A percentile compares a stretch with the other conserved stretches of the same genome.
Conservation (phyloP, 768 basidiomycete species). For the Trametes meyenii region DNA sequence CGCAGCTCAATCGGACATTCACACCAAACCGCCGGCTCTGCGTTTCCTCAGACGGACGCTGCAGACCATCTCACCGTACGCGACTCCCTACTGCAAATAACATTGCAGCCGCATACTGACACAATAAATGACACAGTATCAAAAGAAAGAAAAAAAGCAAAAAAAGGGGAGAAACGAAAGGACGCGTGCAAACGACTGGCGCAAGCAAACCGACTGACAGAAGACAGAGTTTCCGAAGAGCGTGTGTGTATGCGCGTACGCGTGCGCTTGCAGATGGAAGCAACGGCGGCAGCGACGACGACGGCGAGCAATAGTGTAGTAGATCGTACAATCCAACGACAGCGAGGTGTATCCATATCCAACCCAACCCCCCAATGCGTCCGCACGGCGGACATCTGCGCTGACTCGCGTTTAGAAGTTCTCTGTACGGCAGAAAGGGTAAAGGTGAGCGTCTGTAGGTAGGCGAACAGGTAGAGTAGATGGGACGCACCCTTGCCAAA, state of each 20-base stretch:
- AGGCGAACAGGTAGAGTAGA: neutral
- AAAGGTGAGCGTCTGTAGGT: neutral
- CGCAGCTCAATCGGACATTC: too few species aligned
- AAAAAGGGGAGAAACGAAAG: constrained; percentile 10
- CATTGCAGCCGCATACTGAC: constrained; percentile 4
- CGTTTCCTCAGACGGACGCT: neutral
- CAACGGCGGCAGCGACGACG: neutral
- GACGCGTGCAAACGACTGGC: constrained; percentile 22
- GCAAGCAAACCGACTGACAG: constrained; percentile 21
- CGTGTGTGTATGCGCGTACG: too few species aligned
- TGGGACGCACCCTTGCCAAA: constrained; percentile 79
- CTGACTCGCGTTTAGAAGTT: constrained; percentile 29
- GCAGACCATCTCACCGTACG: neutral
- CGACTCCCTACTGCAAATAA: neutral
- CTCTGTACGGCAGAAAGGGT: constrained; percentile 24
- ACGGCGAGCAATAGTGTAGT: neutral
- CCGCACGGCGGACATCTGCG: constrained; percentile 11
- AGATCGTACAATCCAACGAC: constrained; percentile 14
- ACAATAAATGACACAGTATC: neutral
- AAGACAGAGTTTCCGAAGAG: neutral
- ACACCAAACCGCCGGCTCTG: neutral
- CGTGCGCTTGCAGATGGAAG: neutral
- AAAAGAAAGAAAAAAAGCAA: neutral
- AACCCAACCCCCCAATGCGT: neutral
- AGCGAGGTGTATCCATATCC: neutral